phyloP scores from a whole-genome alignment of 257 asterid species.

The Haberlea rhodopensis region DNA sequence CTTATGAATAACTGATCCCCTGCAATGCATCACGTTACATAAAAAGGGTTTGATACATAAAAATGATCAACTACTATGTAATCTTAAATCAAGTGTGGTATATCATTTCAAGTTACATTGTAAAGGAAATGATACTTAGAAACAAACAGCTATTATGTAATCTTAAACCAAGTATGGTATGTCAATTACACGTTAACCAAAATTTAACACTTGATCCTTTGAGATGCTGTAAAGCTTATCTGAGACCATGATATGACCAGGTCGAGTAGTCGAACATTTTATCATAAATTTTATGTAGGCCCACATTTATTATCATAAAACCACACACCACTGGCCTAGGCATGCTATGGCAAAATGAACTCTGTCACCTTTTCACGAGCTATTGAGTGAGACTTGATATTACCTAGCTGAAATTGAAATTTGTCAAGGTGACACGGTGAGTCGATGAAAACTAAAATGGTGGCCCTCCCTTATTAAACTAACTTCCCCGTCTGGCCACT shows the following conservation, averaged over 20 bases:
- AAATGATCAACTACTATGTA: too few species aligned
- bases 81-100: too few species aligned
- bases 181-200: too few species aligned
- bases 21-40: slow-evolving; percentile 27
- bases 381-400: background rate
- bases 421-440: background rate
- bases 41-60: background rate
- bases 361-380: background rate
- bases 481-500: background rate
- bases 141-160: too few species aligned
- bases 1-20: slow-evolving; percentile 88
- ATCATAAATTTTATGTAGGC: background rate
- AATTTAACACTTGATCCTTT: slow-evolving; percentile 16
- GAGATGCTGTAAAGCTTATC: background rate
- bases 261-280: too few species aligned
- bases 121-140: too few species aligned
- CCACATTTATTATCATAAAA: too few species aligned
- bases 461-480: background rate
- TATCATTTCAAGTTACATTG: slow-evolving; percentile 9
- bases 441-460: too few species aligned
- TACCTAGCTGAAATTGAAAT: background rate
- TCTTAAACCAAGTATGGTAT: too few species aligned
- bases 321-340: too few species aligned
- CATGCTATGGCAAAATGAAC: too few species aligned
- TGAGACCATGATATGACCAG: background rate